Evolutionary conservation across 441 rosid genomes (phyloP).

Genomic region (Corymbia citriodora): DNA sequence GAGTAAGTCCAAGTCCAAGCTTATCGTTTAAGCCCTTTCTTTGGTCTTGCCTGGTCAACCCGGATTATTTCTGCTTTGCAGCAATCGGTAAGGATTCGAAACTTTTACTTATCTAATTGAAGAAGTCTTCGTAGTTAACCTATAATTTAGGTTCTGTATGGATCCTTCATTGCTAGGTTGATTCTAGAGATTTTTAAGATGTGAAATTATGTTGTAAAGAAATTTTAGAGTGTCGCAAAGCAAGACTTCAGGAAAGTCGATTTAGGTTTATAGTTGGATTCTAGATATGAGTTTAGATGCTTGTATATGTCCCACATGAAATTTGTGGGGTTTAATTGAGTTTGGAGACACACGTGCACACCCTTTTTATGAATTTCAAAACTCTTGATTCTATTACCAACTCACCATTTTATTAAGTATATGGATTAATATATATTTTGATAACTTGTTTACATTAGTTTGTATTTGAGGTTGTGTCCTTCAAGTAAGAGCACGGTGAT

Average conservation of each 20-base stretch:
- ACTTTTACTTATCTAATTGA: not conserved
- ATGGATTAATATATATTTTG: no score
- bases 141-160: not conserved
- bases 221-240: not conserved
- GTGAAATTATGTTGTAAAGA: not conserved
- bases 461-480: no score
- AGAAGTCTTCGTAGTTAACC: not conserved
- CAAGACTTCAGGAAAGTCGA: not conserved
- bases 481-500: no score
- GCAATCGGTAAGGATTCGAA: accelerated
- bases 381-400: no score
- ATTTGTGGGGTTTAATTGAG: not conserved
- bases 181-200: not conserved
- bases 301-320: not conserved
- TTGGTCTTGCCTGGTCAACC: not conserved
- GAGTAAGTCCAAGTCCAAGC: not conserved
- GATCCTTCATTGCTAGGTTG: not conserved
- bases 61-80: not conserved
- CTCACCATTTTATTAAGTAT: no score
- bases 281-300: not conserved
- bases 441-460: no score
- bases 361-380: no score
- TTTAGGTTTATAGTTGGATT: not conserved
- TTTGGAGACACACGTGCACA: no score
- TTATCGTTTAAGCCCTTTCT: not conserved